Evolutionary conservation across 2,329 filamentous ascomycete genomes (phyloP).

Genomic region (Arthrobotrys musiformis): DNA sequence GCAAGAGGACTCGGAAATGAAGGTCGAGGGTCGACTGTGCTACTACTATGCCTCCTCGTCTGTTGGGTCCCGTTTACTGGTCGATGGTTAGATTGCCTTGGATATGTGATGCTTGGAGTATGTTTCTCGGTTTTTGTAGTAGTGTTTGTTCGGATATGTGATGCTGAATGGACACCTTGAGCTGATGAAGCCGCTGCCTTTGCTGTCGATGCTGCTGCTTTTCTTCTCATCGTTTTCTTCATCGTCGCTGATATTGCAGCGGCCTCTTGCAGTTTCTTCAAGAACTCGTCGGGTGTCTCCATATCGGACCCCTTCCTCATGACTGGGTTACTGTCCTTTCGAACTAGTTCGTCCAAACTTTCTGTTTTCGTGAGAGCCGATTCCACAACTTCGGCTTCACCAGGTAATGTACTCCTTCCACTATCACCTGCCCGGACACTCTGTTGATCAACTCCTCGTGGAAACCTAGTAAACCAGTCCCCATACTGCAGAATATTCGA

Average conservation of each 20-base stretch:
- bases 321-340: constrained; percentile 74
- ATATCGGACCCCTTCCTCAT: constrained; percentile 88
- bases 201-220: constrained; percentile 59
- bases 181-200: constrained; percentile 27
- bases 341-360: constrained; percentile 30
- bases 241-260: constrained; percentile 67
- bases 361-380: constrained; percentile 8
- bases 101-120: constrained; percentile 3
- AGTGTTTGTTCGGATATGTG: constrained; percentile 59
- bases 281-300: constrained; percentile 95
- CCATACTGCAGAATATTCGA: constrained; percentile 89
- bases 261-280: constrained; percentile 73
- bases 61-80: constrained; percentile 7
- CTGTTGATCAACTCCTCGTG: constrained; percentile 82
- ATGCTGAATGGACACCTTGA: constrained; percentile 64
- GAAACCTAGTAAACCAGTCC: constrained; percentile 96
- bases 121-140: constrained; percentile 45
- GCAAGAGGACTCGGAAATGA: constrained; percentile 50
- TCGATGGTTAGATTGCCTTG: constrained; percentile 25
- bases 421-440: constrained; percentile 66
- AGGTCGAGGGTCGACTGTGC: constrained; percentile 47
- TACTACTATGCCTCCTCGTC: constrained; percentile 45
- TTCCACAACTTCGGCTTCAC: constrained; percentile 9
- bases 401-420: constrained; percentile 10
- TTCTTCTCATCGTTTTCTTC: constrained; percentile 65